A percentile compares a stretch with the other conserved stretches of the same genome.
These are phyloP conservation scores for Pseudocercospora pini-densiflorae DNA, from an alignment of 2,329 filamentous ascomycete species.

Conservation along the genomic window DNA sequence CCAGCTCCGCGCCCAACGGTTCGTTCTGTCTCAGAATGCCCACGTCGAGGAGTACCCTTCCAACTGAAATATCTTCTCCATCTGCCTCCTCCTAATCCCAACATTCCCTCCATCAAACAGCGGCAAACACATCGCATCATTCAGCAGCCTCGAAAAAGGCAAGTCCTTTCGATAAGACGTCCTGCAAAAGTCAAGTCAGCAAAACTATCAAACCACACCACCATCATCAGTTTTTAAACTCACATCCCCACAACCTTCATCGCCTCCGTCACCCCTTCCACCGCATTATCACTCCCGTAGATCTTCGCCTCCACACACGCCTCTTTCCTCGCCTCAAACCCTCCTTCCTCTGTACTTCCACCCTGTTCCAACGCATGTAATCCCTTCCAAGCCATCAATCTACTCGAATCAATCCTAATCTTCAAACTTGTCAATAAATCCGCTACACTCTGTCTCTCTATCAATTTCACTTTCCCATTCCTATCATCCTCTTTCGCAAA, in stretches of 20 bases:
- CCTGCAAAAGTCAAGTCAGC: too few relatives aligned
- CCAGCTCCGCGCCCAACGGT: too few relatives aligned
- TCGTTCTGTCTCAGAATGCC: too few relatives aligned
- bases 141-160: slow-evolving; percentile 51
- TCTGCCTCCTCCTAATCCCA: slow-evolving; percentile 55
- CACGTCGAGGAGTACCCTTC: slow-evolving; percentile 53
- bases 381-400: slow-evolving; percentile 59
- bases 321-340: slow-evolving; percentile 44
- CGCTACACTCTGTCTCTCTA: slow-evolving; percentile 56
- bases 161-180: slow-evolving; percentile 48
- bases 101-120: slow-evolving; percentile 62
- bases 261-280: slow-evolving; percentile 54
- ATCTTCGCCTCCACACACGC: slow-evolving; percentile 57
- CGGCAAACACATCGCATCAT: slow-evolving; percentile 53
- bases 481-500: slow-evolving; percentile 56
- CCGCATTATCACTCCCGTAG: slow-evolving; percentile 55
- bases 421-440: slow-evolving; percentile 59
- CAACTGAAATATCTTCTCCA: slow-evolving; percentile 52
- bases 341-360: neutral
- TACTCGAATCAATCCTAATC: slow-evolving; percentile 56
- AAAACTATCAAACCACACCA: too few relatives aligned
- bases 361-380: slow-evolving; percentile 38
- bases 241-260: slow-evolving; percentile 59
- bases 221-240: slow-evolving; percentile 20
- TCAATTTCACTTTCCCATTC: slow-evolving; percentile 50